These are phyloP conservation scores for Agrocybe praecox DNA, from an alignment of 768 basidiomycete genomes.

Conservation along the genomic window DNA sequence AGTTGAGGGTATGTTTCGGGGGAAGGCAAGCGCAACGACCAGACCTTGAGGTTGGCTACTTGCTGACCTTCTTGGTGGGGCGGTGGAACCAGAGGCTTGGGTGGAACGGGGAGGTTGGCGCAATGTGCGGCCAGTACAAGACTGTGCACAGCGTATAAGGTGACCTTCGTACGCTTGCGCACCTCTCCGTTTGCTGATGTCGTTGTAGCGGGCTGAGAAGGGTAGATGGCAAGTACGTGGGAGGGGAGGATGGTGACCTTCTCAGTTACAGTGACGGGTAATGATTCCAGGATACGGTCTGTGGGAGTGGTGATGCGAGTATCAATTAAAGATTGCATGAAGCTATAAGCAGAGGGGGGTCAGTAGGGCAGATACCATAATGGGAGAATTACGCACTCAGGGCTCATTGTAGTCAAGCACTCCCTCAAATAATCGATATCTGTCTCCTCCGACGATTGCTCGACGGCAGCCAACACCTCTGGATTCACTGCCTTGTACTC, in stretches of 20 bases:
- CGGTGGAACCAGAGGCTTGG: constrained; percentile 37
- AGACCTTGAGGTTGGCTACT: constrained; percentile 57
- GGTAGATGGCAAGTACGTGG: constrained; percentile 54
- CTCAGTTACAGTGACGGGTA: constrained; percentile 42
- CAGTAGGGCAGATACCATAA: too few species aligned
- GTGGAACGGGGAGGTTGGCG: constrained; percentile 49
- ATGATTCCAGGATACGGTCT: constrained; percentile 41
- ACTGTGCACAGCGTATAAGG: constrained; percentile 70
- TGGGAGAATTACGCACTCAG: constrained; percentile 30
- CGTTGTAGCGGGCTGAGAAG: constrained; percentile 10
- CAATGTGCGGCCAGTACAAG: constrained; percentile 73
- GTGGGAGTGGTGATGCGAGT: constrained; percentile 32
- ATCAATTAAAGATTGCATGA: constrained; percentile 39
- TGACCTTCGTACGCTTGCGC: constrained; percentile 27
- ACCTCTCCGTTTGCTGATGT: neutral
- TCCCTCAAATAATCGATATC: constrained; percentile 58
- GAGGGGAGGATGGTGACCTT: constrained; percentile 40
- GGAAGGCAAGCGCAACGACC: constrained; percentile 62
- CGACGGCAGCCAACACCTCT: constrained; percentile 50
- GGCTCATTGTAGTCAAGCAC: constrained; percentile 45
- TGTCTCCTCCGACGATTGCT: constrained; percentile 48
- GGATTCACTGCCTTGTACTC: constrained; percentile 45
- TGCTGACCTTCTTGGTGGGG: constrained; percentile 28
- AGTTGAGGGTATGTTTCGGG: constrained; percentile 63
- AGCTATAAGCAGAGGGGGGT: too few species aligned